A percentile compares a stretch with the other conserved stretches of the same genome.
phyloP scores from a whole-genome alignment of 1,284 basidiomycete genomes.

The Earliella scabrosa region DNA sequence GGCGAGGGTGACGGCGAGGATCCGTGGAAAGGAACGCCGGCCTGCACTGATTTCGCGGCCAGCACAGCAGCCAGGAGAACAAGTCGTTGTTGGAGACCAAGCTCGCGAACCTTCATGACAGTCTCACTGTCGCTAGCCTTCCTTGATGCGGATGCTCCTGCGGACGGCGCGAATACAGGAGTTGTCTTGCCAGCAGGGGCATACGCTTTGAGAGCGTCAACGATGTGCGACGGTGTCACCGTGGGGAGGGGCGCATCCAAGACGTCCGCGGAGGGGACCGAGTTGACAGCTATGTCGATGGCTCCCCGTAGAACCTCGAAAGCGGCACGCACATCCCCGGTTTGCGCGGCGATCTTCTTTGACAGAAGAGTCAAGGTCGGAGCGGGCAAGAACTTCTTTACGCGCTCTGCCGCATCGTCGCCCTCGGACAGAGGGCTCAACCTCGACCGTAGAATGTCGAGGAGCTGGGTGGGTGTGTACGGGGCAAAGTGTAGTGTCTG shows the following conservation, averaged over 20 bases:
- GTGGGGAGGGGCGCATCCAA: constrained; percentile 45
- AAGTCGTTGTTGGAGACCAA: constrained; percentile 75
- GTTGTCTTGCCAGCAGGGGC: constrained; percentile 49
- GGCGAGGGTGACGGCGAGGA: constrained; percentile 42
- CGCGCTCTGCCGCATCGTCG: constrained; percentile 34
- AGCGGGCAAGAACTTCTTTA: constrained; percentile 62
- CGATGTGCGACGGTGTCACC: constrained; percentile 66
- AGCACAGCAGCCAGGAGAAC: constrained; percentile 66
- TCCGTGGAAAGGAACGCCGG: constrained; percentile 53
- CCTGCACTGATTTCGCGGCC: constrained; percentile 62
- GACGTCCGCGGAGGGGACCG: constrained; percentile 36
- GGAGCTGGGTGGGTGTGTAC: constrained; percentile 70
- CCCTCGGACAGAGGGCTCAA: constrained; percentile 48
- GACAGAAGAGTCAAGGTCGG: constrained; percentile 68
- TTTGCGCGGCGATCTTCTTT: constrained; percentile 77
- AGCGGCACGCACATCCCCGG: constrained; percentile 77
- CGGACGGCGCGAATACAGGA: constrained; percentile 23
- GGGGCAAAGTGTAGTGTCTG: constrained; percentile 77
- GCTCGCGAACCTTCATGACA: constrained; percentile 61
- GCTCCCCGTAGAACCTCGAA: constrained; percentile 80
- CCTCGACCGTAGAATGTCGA: constrained; percentile 65
- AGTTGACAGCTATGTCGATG: constrained; percentile 62
- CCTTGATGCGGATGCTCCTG: constrained; percentile 21
- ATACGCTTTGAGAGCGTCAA: constrained; percentile 72
- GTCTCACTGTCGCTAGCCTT: constrained; percentile 60